These are phyloP conservation scores for Erysimum cheiri DNA, from an alignment of 441 rosid genomes.

Conservation along the genomic window DNA sequence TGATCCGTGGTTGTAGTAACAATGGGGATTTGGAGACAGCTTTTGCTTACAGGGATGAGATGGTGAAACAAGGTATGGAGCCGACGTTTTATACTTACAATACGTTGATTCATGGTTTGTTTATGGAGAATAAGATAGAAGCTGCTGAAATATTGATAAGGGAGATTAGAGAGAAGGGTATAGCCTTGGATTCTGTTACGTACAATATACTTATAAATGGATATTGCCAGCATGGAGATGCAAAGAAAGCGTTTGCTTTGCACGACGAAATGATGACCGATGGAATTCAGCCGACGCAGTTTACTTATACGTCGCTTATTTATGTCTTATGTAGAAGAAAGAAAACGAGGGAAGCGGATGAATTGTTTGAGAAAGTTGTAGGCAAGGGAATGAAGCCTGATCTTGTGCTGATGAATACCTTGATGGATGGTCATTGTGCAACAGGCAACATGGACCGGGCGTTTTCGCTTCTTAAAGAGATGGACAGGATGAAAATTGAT, in stretches of 20 bases:
- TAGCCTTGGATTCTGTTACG: constrained; percentile 69
- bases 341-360: constrained; percentile 75
- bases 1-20: constrained; percentile 80
- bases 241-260: constrained; percentile 68
- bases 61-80: constrained; percentile 64
- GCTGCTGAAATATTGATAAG: constrained; percentile 68
- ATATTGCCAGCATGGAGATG: constrained; percentile 74
- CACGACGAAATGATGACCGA: constrained; percentile 68
- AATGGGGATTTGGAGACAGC: constrained; percentile 71
- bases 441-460: constrained; percentile 71
- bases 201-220: constrained; percentile 87
- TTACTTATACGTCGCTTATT: constrained; percentile 82
- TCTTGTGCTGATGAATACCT: constrained; percentile 73
- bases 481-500: constrained; percentile 66
- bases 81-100: constrained; percentile 85
- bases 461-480: constrained; percentile 64
- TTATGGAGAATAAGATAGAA: constrained; percentile 67
- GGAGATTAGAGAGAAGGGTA: constrained; percentile 68
- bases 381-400: constrained; percentile 58
- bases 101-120: constrained; percentile 76
- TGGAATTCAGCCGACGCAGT: constrained; percentile 68
- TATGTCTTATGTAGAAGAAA: constrained; percentile 67
- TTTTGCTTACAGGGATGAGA: constrained; percentile 73
- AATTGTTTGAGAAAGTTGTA: constrained; percentile 64
- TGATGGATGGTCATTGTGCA: constrained; percentile 82